Conservation (phyloP, 306 rosid species). For the Casuarina cunninghamiana region DNA sequence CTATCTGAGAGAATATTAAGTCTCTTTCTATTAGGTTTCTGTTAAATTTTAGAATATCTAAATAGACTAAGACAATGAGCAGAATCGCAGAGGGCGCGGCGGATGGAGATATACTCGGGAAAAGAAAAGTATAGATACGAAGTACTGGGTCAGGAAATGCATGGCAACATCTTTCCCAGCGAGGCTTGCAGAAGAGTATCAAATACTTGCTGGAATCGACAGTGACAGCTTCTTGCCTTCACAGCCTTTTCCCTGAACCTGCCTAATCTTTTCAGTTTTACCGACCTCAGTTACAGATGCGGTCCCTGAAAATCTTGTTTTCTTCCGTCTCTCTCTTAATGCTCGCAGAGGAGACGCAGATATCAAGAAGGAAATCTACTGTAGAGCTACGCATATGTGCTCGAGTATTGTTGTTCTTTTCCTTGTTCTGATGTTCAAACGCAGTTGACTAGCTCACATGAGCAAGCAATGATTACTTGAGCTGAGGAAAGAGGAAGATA, state of each 20-base stretch:
- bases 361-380: background rate
- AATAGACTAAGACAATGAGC: background rate
- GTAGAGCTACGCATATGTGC: background rate
- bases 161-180: constrained; percentile 6
- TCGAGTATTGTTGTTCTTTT: background rate
- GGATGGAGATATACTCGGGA: too few relatives aligned
- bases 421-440: background rate
- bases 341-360: background rate
- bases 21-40: too few relatives aligned
- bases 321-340: background rate
- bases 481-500: background rate
- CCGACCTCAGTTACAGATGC: background rate
- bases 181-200: constrained; percentile 24
- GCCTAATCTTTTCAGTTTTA: background rate
- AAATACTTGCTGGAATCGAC: constrained; percentile 30
- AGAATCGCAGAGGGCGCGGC: constrained; percentile 16
- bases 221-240: constrained; percentile 37
- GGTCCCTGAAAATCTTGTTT: background rate
- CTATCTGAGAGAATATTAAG: too few relatives aligned
- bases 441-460: background rate
- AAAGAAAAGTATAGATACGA: constrained; percentile 7
- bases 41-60: too few relatives aligned
- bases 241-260: constrained; percentile 1
- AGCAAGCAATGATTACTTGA: constrained; percentile 1
- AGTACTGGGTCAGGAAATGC: constrained; percentile 14